These are phyloP conservation scores for Chamaenerion angustifolium DNA, from an alignment of 345 rosid species.

Conservation along the genomic window DNA sequence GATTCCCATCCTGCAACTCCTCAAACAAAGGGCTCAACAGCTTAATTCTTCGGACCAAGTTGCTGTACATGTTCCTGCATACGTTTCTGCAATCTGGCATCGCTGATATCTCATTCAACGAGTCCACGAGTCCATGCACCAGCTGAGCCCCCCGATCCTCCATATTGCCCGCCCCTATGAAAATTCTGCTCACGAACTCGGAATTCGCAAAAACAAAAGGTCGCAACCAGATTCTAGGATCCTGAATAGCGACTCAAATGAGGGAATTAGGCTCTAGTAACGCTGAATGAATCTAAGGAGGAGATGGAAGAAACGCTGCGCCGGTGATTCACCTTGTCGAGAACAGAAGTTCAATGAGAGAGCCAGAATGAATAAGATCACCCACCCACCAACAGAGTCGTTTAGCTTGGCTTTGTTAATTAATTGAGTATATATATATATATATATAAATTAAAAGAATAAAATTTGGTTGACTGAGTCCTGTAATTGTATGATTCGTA, in stretches of 20 bases:
- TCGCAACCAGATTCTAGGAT: background rate
- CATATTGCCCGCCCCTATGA: slow-evolving; percentile 4
- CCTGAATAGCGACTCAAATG: too few relatives aligned
- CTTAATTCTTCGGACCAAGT: slow-evolving; percentile 81
- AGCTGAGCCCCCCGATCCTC: slow-evolving; percentile 18
- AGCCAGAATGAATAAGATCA: too few relatives aligned
- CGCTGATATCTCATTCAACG: slow-evolving; percentile 52
- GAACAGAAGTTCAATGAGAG: too few relatives aligned
- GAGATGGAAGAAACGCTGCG: too few relatives aligned
- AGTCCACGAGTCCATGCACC: slow-evolving; percentile 33
- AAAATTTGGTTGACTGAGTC: too few relatives aligned
- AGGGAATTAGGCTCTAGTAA: background rate
- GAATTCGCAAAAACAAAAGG: background rate
- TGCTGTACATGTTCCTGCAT: slow-evolving; percentile 55
- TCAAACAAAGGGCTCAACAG: slow-evolving; percentile 87
- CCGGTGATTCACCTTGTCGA: too few relatives aligned
- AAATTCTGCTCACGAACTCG: background rate
- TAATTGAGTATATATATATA: too few relatives aligned
- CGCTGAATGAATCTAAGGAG: background rate
- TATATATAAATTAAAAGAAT: too few relatives aligned
- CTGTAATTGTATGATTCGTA: too few relatives aligned
- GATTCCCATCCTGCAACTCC: slow-evolving; percentile 46
- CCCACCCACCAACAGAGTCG: too few relatives aligned
- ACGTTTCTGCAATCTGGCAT: slow-evolving; percentile 44
- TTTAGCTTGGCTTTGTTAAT: too few relatives aligned